Percentiles rank a stretch among this genome's conserved stretches.
Conservation (phyloP, 139 green algal genomes). For the Ettlia oleoabundans region DNA sequence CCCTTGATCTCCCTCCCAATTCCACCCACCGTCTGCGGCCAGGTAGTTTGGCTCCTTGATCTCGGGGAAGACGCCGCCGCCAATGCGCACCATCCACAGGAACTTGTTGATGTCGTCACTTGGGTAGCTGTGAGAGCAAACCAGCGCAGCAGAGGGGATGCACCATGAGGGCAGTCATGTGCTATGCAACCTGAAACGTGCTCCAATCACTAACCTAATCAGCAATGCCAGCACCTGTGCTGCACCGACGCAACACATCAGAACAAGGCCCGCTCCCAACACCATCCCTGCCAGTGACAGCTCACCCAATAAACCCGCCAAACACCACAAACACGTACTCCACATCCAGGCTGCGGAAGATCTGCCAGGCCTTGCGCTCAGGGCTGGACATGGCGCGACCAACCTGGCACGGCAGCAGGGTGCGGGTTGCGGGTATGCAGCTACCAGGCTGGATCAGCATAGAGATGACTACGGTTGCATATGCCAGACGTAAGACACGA, state of each 20-base stretch:
- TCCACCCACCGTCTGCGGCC: slow-evolving; percentile 18
- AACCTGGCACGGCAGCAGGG: no score
- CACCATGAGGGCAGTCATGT: no score
- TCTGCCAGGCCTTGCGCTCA: slow-evolving; percentile 79
- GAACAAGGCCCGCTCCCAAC: no score
- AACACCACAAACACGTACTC: slow-evolving; percentile 89
- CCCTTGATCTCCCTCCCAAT: neutral
- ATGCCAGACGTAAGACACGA: no score
- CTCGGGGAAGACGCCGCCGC: slow-evolving; percentile 82
- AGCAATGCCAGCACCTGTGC: no score
- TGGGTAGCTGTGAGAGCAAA: slow-evolving; percentile 72
- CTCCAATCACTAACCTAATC: no score
- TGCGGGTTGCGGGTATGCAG: no score
- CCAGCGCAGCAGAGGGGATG: no score
- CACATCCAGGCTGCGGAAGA: slow-evolving; percentile 86
- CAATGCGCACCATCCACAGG: slow-evolving; percentile 96
- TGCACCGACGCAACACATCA: no score
- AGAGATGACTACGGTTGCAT: no score
- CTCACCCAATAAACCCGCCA: slow-evolving; percentile 79
- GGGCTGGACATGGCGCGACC: slow-evolving; percentile 80
- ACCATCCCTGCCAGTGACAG: neutral
- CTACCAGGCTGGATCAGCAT: no score
- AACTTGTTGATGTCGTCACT: slow-evolving; percentile 99
- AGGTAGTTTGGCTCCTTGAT: slow-evolving; percentile 96
- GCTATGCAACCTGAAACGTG: no score